phyloP scores from a whole-genome alignment of 208 protist species.

The Strigomonas oncopelti region DNA sequence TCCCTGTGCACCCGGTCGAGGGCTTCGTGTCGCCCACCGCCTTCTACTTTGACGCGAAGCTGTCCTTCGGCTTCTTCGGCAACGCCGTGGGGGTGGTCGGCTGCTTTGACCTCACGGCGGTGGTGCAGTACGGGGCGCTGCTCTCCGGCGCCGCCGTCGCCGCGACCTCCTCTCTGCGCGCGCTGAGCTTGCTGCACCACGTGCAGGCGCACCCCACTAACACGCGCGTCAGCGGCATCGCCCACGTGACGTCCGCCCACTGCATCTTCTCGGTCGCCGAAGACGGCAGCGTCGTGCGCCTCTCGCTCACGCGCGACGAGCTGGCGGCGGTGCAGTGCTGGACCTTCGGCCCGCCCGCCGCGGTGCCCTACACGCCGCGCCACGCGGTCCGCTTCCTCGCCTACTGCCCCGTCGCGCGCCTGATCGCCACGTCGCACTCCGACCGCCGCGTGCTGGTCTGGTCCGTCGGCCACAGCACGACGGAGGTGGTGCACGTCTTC shows the following conservation, averaged over 20 bases:
- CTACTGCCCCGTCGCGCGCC: slow-evolving; percentile 39
- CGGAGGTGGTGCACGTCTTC: slow-evolving; percentile 63
- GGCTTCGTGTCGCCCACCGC: slow-evolving; percentile 69
- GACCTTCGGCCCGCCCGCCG: slow-evolving; percentile 6
- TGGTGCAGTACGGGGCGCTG: slow-evolving; percentile 46
- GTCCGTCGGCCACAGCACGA: slow-evolving; percentile 52
- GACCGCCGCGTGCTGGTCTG: slow-evolving; percentile 74
- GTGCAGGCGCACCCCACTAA: slow-evolving; percentile 39
- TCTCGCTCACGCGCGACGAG: slow-evolving; percentile 21
- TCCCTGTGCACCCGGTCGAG: slow-evolving; percentile 57
- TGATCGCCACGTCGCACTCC: slow-evolving; percentile 72
- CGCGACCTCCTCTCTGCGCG: slow-evolving; percentile 20
- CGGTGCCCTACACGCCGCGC: neutral
- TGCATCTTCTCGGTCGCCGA: slow-evolving; percentile 56
- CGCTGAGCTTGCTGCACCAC: slow-evolving; percentile 36
- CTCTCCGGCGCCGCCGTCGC: slow-evolving; percentile 34
- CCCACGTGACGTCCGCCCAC: slow-evolving; percentile 41
- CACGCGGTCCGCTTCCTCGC: slow-evolving; percentile 44
- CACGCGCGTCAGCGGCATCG: slow-evolving; percentile 39
- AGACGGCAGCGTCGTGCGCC: slow-evolving; percentile 60
- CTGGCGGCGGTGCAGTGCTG: slow-evolving; percentile 7
- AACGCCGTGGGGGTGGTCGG: slow-evolving; percentile 61
- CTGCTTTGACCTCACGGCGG: slow-evolving; percentile 58
- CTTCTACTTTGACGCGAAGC: slow-evolving; percentile 48
- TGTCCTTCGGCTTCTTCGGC: slow-evolving; percentile 63